Conservation (phyloP, 2,329 filamentous ascomycete genomes). For the Thelonectria discophora region DNA sequence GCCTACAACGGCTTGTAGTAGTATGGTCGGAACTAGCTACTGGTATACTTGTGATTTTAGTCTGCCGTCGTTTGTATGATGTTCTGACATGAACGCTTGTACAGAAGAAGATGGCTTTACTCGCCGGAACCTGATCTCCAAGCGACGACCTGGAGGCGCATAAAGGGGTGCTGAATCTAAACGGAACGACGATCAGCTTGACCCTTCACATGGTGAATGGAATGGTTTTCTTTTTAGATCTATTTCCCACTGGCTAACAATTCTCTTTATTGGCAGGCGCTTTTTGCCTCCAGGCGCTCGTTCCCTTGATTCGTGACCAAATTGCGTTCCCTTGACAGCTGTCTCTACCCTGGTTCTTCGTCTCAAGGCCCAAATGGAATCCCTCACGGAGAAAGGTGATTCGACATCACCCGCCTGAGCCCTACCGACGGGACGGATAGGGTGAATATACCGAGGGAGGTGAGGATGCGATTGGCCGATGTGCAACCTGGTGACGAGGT, state of each 20-base stretch:
- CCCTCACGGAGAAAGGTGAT: background rate
- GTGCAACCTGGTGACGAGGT: constrained; percentile 10
- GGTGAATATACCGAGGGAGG: constrained; percentile 2
- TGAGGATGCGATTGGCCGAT: constrained; percentile 12
- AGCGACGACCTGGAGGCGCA: background rate
- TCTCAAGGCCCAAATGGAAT: background rate
- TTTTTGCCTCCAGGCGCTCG: no score
- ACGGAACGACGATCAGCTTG: background rate
- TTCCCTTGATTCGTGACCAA: background rate
- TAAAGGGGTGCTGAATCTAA: background rate
- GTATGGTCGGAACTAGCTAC: constrained; percentile 1
- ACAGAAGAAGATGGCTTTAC: background rate
- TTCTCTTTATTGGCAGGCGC: background rate
- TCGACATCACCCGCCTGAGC: background rate
- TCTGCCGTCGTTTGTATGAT: constrained; percentile 49
- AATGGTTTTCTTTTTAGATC: constrained; percentile 1
- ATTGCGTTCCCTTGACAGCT: background rate
- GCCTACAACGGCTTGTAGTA: constrained; percentile 42
- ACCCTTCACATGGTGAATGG: background rate
- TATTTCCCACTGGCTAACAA: background rate
- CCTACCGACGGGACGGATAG: constrained; percentile 16
- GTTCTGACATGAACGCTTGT: constrained; percentile 42
- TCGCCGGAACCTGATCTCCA: background rate
- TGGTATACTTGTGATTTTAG: constrained; percentile 48
- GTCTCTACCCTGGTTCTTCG: background rate